Conservation (phyloP, 257 asterid species). For the Gardenia jasminoides region DNA sequence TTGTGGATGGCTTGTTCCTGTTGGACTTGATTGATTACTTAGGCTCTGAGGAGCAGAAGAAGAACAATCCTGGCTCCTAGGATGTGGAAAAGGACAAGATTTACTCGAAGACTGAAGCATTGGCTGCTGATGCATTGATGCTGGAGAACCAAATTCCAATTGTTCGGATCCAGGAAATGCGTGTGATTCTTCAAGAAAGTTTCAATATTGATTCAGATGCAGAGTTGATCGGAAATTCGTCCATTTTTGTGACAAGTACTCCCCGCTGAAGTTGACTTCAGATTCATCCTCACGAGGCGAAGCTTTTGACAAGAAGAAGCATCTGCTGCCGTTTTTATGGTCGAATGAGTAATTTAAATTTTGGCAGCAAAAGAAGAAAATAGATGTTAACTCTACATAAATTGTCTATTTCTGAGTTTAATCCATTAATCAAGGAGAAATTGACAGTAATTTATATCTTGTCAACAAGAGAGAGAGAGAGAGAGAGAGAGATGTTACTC, state of each 20-base stretch:
- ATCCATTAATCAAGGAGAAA: too few species aligned
- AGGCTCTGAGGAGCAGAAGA: neutral
- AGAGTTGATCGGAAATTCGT: neutral
- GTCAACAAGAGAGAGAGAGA: too few species aligned
- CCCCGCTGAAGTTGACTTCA: conserved; percentile 29
- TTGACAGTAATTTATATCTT: too few species aligned
- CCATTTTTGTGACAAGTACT: conserved; percentile 22
- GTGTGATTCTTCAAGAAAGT: neutral
- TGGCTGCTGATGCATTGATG: conserved; percentile 31
- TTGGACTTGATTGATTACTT: conserved; percentile 19
- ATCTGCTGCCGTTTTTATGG: too few species aligned
- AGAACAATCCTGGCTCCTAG: too few species aligned
- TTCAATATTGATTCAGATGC: neutral
- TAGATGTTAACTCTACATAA: too few species aligned
- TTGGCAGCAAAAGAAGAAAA: too few species aligned
- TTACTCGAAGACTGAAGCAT: neutral
- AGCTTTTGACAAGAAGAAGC: neutral
- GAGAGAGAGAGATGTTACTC: neutral
- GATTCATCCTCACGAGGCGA: neutral
- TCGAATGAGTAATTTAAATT: too few species aligned
- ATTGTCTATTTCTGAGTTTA: too few species aligned
- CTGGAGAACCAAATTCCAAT: conserved; percentile 50
- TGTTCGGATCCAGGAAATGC: conserved; percentile 17
- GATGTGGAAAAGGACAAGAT: too few species aligned
- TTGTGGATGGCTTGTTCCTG: conserved; percentile 32